These are phyloP conservation scores for Kewa caespitosa DNA, from an alignment of 179 eudicot species.

Conservation along the genomic window DNA sequence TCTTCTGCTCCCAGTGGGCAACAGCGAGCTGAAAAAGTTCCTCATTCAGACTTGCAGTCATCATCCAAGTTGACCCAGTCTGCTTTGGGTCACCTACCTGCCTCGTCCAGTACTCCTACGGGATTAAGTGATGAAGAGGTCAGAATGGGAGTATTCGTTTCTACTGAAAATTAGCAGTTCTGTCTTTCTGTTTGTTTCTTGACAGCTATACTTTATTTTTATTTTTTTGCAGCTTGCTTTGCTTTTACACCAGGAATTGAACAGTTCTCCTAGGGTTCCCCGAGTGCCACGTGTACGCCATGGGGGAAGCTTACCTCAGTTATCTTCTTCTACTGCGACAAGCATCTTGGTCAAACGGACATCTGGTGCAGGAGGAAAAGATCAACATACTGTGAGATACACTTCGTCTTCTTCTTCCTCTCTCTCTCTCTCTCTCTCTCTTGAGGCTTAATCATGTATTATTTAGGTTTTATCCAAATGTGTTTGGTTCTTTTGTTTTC, in stretches of 20 bases:
- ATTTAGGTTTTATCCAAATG: conserved; percentile 9
- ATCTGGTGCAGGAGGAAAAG: conserved; percentile 71
- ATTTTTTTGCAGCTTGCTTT: conserved; percentile 81
- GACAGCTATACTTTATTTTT: neutral
- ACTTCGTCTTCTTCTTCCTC: too few relatives aligned
- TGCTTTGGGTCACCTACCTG: conserved; percentile 43
- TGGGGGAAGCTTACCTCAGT: conserved; percentile 80
- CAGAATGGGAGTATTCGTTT: neutral
- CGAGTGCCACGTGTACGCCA: conserved; percentile 93
- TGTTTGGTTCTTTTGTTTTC: conserved; percentile 2
- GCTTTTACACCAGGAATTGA: conserved; percentile 89
- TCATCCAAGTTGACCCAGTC: conserved; percentile 51
- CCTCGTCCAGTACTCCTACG: conserved; percentile 61
- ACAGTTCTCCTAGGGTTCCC: conserved; percentile 97
- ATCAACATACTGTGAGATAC: conserved; percentile 52
- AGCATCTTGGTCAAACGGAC: conserved; percentile 70
- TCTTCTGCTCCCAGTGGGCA: conserved; percentile 44
- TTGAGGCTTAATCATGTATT: too few relatives aligned
- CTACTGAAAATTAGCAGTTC: neutral
- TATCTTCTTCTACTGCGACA: conserved; percentile 60
- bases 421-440: conserved; percentile 12
- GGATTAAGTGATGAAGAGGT: conserved; percentile 98
- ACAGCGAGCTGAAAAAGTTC: conserved; percentile 54
- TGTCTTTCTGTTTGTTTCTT: conserved; percentile 1
- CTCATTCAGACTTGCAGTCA: conserved; percentile 42